These are phyloP conservation scores for Fusarium nematophilum DNA, from an alignment of 2,329 filamentous ascomycete species.

Conservation along the genomic window DNA sequence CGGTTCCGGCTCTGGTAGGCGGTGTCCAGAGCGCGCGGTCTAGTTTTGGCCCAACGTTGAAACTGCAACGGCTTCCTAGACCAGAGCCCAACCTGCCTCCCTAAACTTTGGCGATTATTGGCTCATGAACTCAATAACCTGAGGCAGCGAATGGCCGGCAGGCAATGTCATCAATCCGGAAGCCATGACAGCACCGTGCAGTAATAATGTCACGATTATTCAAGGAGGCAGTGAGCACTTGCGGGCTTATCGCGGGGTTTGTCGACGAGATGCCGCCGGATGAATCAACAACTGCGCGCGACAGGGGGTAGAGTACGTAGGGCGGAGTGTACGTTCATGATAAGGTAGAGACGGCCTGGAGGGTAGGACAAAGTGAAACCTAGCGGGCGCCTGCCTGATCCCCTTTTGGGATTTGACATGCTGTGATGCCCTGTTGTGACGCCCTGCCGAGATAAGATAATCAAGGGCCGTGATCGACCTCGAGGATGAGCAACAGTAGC, in stretches of 20 bases:
- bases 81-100: neutral
- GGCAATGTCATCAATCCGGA: slow-evolving; percentile 26
- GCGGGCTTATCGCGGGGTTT: slow-evolving; percentile 7
- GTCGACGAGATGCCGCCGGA: too few relatives aligned
- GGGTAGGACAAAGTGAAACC: slow-evolving; percentile 14
- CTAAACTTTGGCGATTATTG: slow-evolving; percentile 10
- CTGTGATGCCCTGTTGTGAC: slow-evolving; percentile 11
- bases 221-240: neutral
- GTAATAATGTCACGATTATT: slow-evolving; percentile 9
- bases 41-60: slow-evolving; percentile 7
- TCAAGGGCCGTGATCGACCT: too few relatives aligned
- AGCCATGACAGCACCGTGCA: slow-evolving; percentile 23
- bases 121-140: slow-evolving; percentile 21
- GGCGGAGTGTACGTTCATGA: slow-evolving; percentile 12
- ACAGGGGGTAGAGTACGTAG: slow-evolving; percentile 18
- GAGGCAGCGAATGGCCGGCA: slow-evolving; percentile 17
- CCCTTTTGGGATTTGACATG: neutral
- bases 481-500: too few relatives aligned
- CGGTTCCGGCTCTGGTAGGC: too few relatives aligned
- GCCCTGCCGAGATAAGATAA: slow-evolving; percentile 27
- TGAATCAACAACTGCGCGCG: too few relatives aligned
- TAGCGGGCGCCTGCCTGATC: slow-evolving; percentile 3
- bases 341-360: slow-evolving; percentile 19
- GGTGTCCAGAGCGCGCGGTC: slow-evolving; percentile 3
- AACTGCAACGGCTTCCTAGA: slow-evolving; percentile 26